These are phyloP conservation scores for Stephania yunnanensis DNA, from an alignment of 164 flowering plant species.

Conservation along the genomic window DNA sequence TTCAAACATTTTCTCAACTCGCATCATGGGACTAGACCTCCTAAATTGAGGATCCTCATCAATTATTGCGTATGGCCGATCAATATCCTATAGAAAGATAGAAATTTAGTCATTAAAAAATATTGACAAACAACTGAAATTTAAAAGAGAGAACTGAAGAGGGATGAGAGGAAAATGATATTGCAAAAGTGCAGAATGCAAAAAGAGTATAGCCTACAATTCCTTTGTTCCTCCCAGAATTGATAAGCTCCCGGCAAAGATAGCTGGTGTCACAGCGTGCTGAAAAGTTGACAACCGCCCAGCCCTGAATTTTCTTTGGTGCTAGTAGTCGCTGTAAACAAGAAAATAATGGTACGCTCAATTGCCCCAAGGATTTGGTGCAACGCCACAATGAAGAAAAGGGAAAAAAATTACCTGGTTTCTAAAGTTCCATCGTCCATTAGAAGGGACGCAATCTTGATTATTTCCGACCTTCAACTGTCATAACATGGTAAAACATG, in stretches of 20 bases:
- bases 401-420: constrained; percentile 39
- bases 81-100: constrained; percentile 43
- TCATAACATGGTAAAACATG: neutral
- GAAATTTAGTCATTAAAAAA: neutral
- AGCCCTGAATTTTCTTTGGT: constrained; percentile 38
- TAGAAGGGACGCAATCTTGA: constrained; percentile 52
- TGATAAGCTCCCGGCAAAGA: constrained; percentile 66
- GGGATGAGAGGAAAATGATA: neutral
- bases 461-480: constrained; percentile 64
- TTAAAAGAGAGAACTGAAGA: neutral
- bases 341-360: constrained; percentile 2
- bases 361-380: neutral
- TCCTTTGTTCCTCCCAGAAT: constrained; percentile 63
- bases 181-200: no score
- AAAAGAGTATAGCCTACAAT: constrained; percentile 36
- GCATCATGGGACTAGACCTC: constrained; percentile 37
- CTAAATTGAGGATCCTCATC: constrained; percentile 61
- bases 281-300: constrained; percentile 83
- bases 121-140: neutral
- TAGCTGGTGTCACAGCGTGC: constrained; percentile 58
- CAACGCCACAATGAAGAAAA: neutral
- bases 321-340: constrained; percentile 37
- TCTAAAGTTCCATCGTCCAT: constrained; percentile 79
- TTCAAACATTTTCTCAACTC: constrained; percentile 80
- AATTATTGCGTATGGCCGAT: constrained; percentile 56